phyloP scores from a whole-genome alignment of 306 rosid genomes.

The Hippophae tibetana region DNA sequence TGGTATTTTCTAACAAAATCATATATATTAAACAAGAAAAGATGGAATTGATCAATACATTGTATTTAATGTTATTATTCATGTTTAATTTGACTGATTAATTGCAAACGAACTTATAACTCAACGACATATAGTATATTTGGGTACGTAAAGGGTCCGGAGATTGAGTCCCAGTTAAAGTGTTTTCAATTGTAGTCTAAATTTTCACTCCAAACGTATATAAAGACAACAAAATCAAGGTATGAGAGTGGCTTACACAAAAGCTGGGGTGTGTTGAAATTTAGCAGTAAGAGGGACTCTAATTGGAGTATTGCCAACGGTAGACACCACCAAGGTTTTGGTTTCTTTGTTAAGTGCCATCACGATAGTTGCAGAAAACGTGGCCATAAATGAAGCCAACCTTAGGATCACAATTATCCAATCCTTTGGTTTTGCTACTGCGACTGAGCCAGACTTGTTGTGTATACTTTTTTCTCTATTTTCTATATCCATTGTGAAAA shows the following conservation, averaged over 20 bases:
- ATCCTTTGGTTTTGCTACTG: conserved; percentile 19
- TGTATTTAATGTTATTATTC: too few relatives aligned
- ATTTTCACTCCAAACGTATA: too few relatives aligned
- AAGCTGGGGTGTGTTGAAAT: conserved; percentile 72
- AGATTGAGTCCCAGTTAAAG: too few relatives aligned
- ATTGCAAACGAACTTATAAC: too few relatives aligned
- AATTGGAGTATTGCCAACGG: conserved; percentile 47
- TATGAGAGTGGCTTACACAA: conserved; percentile 44
- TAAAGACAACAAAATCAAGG: not conserved
- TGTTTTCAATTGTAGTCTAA: too few relatives aligned
- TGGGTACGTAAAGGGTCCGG: too few relatives aligned
- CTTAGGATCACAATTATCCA: conserved; percentile 47
- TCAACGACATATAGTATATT: too few relatives aligned
- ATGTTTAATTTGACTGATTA: too few relatives aligned
- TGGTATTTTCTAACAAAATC: too few relatives aligned
- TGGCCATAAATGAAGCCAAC: conserved; percentile 50
- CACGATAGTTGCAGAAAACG: conserved; percentile 60
- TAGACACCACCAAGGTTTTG: conserved; percentile 56
- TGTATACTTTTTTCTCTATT: conserved; percentile 25
- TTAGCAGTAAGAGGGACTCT: conserved; percentile 47
- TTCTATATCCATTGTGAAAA: conserved; percentile 32
- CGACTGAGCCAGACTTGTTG: not conserved
- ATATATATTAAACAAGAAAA: too few relatives aligned
- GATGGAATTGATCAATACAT: too few relatives aligned
- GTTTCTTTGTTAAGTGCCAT: conserved; percentile 75